Base-by-base conservation (phyloP, 1,284 basidiomycete species). In the Vanrija sp. region DNA sequence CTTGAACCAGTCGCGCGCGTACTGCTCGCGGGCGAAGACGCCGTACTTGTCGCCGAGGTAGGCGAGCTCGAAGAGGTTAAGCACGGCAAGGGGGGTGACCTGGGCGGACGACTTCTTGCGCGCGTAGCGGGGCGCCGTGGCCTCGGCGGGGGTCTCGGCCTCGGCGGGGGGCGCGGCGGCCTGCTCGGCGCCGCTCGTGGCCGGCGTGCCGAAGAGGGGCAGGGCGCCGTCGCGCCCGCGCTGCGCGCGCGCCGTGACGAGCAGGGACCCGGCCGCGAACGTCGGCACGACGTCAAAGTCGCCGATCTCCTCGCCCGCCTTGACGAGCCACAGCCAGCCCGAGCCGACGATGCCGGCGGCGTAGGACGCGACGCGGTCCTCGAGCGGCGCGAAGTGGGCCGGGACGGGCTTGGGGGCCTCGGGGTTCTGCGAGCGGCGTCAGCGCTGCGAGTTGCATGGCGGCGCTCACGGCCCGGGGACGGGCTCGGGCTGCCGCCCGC, bases 11-110 rank as follows among this genome's bases (percentile, higher is more conserved):
- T 87, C 83, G 67, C 82, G 84, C 64, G 96, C 78, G 80, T 95
- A 98, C 69, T 84, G 81, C 70, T 92, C 89, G 77, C 91, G 92
- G 39, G 90, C 92, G 89, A 90, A 95, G 16, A 98, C 84, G 12
- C 95, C 95, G 68, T 90, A 94, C 56, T 87, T 87, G 46, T 88
- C 85, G 49, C 82, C 81, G 63, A 98, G 78, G 88, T 93, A 98
- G 22, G 88, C 86, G 67, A 93, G 93, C 75, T 97, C 93, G 67
- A 92, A 85, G 20, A 95, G 82, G 51, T 86, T 87, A 57, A 97
- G 75, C 63, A 89, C 92, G 68, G 95, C 86, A 23, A 76, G 50
- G 6, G 75, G 75, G 10, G 47, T 59, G 10, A 43, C 45, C 47
- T 55, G 47, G 18, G 27, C 41, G 38, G 24, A 4, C 22, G 23